Evolutionary conservation across 495 filamentous ascomycete species (phyloP).

Genomic region (Ascodesmis nigricans): DNA sequence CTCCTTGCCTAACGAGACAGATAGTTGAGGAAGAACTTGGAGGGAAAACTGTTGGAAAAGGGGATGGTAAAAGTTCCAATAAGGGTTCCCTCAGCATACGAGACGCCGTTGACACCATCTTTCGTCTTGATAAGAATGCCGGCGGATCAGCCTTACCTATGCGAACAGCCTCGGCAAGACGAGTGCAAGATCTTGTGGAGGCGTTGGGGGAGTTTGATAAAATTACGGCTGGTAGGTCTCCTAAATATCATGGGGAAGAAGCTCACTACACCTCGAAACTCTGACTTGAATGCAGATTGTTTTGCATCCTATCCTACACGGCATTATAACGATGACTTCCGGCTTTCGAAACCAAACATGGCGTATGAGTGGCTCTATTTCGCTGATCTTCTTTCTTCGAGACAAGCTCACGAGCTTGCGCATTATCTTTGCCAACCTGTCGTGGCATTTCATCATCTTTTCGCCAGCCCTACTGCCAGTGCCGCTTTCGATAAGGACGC

Average conservation of each 20-base stretch:
- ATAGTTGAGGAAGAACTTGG: slow-evolving; percentile 74
- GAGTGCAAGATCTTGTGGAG: slow-evolving; percentile 73
- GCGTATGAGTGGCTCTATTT: slow-evolving; percentile 94
- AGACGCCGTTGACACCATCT: slow-evolving; percentile 18
- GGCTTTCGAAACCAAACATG: slow-evolving; percentile 62
- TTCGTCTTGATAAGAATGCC: slow-evolving; percentile 9
- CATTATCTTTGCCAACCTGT: slow-evolving; percentile 69
- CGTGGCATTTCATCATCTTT: slow-evolving; percentile 79
- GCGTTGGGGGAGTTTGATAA: slow-evolving; percentile 72
- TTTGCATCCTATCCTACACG: slow-evolving; percentile 67
- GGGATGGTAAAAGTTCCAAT: slow-evolving; percentile 21
- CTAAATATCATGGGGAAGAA: background rate
- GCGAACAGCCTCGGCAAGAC: slow-evolving; percentile 55
- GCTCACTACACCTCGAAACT: too few relatives aligned
- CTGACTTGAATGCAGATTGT: slow-evolving; percentile 28
- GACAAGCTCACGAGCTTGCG: slow-evolving; percentile 42
- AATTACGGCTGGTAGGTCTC: slow-evolving; percentile 39
- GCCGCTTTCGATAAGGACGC: slow-evolving; percentile 26
- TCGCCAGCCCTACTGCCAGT: slow-evolving; percentile 36
- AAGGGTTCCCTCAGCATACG: slow-evolving; percentile 22
- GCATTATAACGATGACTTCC: slow-evolving; percentile 77
- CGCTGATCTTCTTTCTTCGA: slow-evolving; percentile 58
- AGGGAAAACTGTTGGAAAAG: slow-evolving; percentile 50
- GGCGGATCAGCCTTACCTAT: slow-evolving; percentile 38
- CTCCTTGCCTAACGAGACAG: slow-evolving; percentile 53